Base-by-base conservation (phyloP, 179 eudicot species). In the Beta macrorhiza region DNA sequence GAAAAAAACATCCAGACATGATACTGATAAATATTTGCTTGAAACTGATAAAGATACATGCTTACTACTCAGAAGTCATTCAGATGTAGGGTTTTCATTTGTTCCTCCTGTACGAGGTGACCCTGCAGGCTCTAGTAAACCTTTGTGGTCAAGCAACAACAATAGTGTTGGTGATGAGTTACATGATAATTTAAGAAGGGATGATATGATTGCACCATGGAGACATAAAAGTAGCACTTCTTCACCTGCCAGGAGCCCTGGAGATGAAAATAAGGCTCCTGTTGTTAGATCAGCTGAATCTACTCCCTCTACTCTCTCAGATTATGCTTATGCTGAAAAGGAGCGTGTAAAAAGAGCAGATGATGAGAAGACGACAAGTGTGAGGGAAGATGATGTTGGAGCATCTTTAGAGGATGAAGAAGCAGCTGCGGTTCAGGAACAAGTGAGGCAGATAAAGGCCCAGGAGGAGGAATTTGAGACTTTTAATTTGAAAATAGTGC, bases 391-490 rank as follows among this genome's bases (percentile, higher is more conserved):
- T 61, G 98, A 93, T 83, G 88, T 84, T 67, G 95, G 89, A 82
- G 89, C 87, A 32, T 88, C 88, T 52, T 77, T 96, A 76, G 98
- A 96, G 88, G 99, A 96, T 87, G 99, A 96, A 87, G 99, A 96
- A 83, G 97, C 97, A 67, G 93, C 91, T 83, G 98, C 98, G 25
- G 99, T 96, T 82, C 99, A 94, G 83, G 99, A 96, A 86, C 98
- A 96, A 91, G 97, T 96, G 76, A 96, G 92, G 82, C 99, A 96
- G 91, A 94, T 96, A 87, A 94, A 94, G 83, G 91, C 92, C 51
- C 99, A 96, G 83, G 98, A 96, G 85, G 99, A 96, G 75, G 99
- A 96, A 89, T 96, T 92, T 81, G 99, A 96, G 86, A 96, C 98
- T 84, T 96, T 96, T 77, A 81, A 91, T 79, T 91, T 96, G 73